phyloP scores from a whole-genome alignment of 2,329 filamentous ascomycete genomes.

The Alternaria brassicicola region DNA sequence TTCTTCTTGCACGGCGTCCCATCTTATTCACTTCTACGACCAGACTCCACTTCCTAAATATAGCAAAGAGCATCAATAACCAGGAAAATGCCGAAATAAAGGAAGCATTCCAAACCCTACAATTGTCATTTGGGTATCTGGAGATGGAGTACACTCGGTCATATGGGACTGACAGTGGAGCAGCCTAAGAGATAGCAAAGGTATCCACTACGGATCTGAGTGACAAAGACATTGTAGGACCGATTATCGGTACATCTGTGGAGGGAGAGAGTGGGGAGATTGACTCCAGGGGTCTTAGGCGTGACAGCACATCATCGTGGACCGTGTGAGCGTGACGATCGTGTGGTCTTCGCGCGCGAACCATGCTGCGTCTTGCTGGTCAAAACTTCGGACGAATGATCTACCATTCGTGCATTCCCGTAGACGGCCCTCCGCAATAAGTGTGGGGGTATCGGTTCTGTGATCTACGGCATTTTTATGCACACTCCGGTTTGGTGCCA shows the following conservation, averaged over 20 bases:
- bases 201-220: constrained; percentile 16
- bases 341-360: background rate
- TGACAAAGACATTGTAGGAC: constrained; percentile 24
- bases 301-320: background rate
- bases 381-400: background rate
- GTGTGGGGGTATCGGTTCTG: background rate
- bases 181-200: background rate
- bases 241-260: constrained; percentile 18
- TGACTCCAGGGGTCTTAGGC: background rate
- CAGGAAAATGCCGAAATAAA: background rate
- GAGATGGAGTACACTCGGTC: constrained; percentile 12
- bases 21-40: background rate
- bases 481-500: background rate
- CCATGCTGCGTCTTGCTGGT: background rate
- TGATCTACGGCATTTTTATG: background rate
- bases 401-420: background rate
- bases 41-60: constrained; percentile 13
- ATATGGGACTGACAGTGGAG: background rate
- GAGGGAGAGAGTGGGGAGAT: background rate
- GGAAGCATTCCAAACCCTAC: background rate
- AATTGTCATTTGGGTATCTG: constrained; percentile 4
- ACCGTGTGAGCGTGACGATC: background rate
- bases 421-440: background rate
- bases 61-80: constrained; percentile 9
- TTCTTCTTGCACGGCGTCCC: background rate